Conservation (phyloP, 1,139 yeast species). For the Yamadazyma triangularis region DNA sequence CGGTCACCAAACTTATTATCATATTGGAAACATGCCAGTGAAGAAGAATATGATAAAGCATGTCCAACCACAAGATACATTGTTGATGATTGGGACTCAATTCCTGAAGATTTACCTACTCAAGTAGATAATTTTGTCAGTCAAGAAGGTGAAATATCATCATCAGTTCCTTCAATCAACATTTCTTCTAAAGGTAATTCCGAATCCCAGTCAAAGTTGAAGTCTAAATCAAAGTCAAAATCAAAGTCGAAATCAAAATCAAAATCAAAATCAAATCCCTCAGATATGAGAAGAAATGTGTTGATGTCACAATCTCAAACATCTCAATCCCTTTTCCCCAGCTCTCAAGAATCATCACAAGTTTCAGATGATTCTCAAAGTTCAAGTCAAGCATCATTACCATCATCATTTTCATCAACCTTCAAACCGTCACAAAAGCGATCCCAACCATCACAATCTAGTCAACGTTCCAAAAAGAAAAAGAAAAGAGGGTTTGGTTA, state of each 20-base stretch:
- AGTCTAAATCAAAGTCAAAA: too few relatives aligned
- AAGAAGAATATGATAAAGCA: conserved; percentile 12
- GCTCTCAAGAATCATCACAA: conserved; percentile 3
- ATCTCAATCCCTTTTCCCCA: conserved; percentile 2
- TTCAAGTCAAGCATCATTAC: too few relatives aligned
- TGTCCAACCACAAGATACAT: conserved; percentile 19
- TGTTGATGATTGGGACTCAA: conserved; percentile 24
- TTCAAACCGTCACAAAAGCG: conserved; percentile 3
- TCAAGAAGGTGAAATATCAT: conserved; percentile 7
- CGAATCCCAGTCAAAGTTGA: too few relatives aligned
- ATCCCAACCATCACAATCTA: conserved; percentile 3
- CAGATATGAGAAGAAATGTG: conserved; percentile 6
- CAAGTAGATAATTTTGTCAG: conserved; percentile 4
- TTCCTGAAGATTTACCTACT: conserved; percentile 5
- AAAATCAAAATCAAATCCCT: background rate
- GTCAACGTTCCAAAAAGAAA: conserved; percentile 17
- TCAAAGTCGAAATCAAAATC: too few relatives aligned
- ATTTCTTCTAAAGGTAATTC: too few relatives aligned
- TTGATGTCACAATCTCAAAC: conserved; percentile 4
- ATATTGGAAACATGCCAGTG: conserved; percentile 8
- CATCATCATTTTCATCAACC: conserved; percentile 4
- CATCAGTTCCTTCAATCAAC: conserved; percentile 20
- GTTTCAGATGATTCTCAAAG: conserved; percentile 1
- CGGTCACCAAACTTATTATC: conserved; percentile 9
- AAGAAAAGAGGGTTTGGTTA: conserved; percentile 28